These are phyloP conservation scores for Collybiopsis luxurians DNA, from an alignment of 768 basidiomycete genomes.

Conservation along the genomic window DNA sequence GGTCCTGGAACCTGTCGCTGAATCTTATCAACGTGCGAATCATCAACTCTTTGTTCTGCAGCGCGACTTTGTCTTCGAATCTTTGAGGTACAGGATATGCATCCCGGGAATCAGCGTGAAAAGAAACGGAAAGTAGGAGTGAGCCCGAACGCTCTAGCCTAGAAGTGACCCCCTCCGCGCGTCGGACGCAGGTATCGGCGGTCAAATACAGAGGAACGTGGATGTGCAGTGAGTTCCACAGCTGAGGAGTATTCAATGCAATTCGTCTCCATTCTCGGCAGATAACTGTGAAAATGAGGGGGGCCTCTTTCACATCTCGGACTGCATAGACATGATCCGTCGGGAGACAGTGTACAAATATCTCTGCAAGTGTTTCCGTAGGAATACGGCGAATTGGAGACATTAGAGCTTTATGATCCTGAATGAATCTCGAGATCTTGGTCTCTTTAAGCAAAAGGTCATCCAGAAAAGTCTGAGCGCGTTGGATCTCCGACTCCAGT, in stretches of 20 bases:
- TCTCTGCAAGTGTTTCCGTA: slow-evolving; percentile 19
- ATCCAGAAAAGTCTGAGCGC: background rate
- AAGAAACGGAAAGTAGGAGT: background rate
- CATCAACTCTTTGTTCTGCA: background rate
- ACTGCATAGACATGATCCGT: slow-evolving; percentile 8
- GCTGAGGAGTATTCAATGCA: slow-evolving; percentile 19
- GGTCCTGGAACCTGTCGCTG: background rate
- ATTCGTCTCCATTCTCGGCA: slow-evolving; percentile 25
- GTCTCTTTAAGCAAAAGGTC: background rate
- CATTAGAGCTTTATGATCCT: slow-evolving; percentile 19
- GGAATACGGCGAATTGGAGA: slow-evolving; percentile 23
- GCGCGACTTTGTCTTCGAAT: no score
- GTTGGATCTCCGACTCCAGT: background rate
- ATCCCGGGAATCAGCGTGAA: background rate
- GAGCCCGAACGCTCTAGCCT: background rate
- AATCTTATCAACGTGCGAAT: background rate
- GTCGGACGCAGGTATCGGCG: background rate
- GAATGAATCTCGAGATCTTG: slow-evolving; percentile 1
- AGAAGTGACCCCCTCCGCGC: background rate
- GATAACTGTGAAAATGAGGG: slow-evolving; percentile 22
- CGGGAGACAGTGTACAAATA: slow-evolving; percentile 25
- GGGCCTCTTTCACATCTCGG: slow-evolving; percentile 17
- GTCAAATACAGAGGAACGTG: no score
- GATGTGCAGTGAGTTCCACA: slow-evolving; percentile 23
- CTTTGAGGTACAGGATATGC: background rate